phyloP scores from a whole-genome alignment of 164 flowering plant species.

The Hamamelis virginiana region DNA sequence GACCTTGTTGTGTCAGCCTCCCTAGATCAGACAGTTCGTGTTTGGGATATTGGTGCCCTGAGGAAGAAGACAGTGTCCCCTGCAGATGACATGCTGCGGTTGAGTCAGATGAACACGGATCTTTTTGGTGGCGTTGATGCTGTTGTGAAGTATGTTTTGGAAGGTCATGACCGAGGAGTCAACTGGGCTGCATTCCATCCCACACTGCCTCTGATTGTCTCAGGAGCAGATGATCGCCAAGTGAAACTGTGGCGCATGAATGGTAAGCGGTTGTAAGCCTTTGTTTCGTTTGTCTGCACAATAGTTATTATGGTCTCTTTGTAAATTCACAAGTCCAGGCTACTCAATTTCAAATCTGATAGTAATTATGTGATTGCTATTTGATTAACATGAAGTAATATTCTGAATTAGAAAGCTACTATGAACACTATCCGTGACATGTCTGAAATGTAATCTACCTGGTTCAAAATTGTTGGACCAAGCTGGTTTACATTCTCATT shows the following conservation, averaged over 20 bases:
- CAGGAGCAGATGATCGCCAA: slow-evolving; percentile 97
- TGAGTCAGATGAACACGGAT: slow-evolving; percentile 90
- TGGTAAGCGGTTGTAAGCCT: slow-evolving; percentile 41
- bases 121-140: slow-evolving; percentile 96
- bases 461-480: neutral
- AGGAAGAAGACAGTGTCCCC: slow-evolving; percentile 83
- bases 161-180: slow-evolving; percentile 84
- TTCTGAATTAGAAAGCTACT: neutral
- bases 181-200: slow-evolving; percentile 98
- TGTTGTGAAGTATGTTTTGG: slow-evolving; percentile 90
- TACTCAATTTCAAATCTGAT: too few relatives aligned
- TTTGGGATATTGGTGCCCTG: slow-evolving; percentile 91
- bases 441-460: slow-evolving; percentile 4
- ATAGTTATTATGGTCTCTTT: neutral
- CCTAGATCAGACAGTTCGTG: slow-evolving; percentile 90
- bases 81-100: slow-evolving; percentile 76
- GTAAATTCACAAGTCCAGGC: neutral
- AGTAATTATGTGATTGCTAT: neutral
- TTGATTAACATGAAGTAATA: neutral
- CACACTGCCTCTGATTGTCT: slow-evolving; percentile 70
- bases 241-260: slow-evolving; percentile 97
- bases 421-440: neutral
- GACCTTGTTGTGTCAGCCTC: slow-evolving; percentile 94
- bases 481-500: neutral
- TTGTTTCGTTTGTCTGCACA: neutral